Conservation (phyloP, 805 yeast species). For the Millerozyma miso region DNA sequence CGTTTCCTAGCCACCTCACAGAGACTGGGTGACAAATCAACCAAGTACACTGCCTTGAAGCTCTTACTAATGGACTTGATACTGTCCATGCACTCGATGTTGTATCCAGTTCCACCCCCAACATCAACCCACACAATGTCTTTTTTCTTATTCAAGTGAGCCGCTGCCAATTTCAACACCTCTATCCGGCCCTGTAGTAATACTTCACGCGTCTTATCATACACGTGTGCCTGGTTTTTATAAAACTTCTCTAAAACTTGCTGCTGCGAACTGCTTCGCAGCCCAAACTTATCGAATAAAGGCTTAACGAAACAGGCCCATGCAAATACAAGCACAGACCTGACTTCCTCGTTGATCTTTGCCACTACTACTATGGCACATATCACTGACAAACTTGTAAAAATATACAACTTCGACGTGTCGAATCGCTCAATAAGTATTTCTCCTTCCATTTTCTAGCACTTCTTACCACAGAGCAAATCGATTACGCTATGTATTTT, state of each 20-base stretch:
- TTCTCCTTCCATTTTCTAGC: conserved; percentile 1
- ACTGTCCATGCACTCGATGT: conserved; percentile 70
- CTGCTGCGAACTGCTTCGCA: conserved; percentile 44
- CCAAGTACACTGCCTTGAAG: conserved; percentile 65
- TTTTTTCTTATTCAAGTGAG: conserved; percentile 45
- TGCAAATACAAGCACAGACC: conserved; percentile 27
- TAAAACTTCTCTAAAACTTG: conserved; percentile 66
- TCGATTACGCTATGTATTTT: neutral
- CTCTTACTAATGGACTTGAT: conserved; percentile 41
- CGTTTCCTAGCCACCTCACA: conserved; percentile 67
- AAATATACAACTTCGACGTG: conserved; percentile 12
- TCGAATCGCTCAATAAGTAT: conserved; percentile 7
- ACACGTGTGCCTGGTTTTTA: conserved; percentile 70
- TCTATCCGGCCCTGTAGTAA: conserved; percentile 68
- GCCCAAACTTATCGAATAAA: conserved; percentile 30
- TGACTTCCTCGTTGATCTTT: conserved; percentile 17
- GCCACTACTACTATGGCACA: conserved; percentile 12
- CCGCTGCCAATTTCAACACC: conserved; percentile 54
- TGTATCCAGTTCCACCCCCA: conserved; percentile 86
- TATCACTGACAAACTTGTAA: conserved; percentile 14
- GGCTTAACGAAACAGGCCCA: conserved; percentile 63
- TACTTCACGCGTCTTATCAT: conserved; percentile 65
- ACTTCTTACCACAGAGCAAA: neutral
- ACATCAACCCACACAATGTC: conserved; percentile 70
- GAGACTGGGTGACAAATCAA: conserved; percentile 74